phyloP scores from a whole-genome alignment of 2,329 filamentous ascomycete species.

The Beauveria medogensis region DNA sequence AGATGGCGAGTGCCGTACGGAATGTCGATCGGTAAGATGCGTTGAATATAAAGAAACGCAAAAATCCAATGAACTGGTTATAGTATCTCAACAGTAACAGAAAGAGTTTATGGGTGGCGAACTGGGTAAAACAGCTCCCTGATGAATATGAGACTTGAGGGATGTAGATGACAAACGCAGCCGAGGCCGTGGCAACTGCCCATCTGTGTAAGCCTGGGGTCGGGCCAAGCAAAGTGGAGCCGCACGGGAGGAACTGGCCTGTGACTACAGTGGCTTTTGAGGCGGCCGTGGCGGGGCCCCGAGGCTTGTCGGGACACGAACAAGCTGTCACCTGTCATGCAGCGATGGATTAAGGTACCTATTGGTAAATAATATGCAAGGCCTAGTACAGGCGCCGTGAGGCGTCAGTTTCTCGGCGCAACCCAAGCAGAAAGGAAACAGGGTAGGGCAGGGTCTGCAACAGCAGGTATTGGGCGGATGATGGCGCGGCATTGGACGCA shows the following conservation, averaged over 20 bases:
- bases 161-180: conserved; percentile 3
- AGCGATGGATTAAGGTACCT: too few species aligned
- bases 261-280: not conserved
- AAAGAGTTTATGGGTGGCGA: not conserved
- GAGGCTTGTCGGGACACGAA: not conserved
- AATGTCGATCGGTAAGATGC: not conserved
- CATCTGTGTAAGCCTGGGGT: not conserved
- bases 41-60: not conserved
- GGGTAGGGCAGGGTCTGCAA: too few species aligned
- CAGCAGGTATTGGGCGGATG: too few species aligned
- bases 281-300: not conserved
- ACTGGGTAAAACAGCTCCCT: not conserved
- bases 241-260: not conserved
- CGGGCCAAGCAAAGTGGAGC: not conserved
- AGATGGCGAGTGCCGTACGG: not conserved
- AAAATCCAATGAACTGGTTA: not conserved
- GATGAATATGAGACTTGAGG: not conserved
- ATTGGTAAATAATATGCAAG: too few species aligned
- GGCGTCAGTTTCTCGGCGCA: too few species aligned
- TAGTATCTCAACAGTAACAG: not conserved
- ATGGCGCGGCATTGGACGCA: too few species aligned
- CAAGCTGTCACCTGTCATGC: too few species aligned
- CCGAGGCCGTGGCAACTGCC: conserved; percentile 4
- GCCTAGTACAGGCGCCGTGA: too few species aligned
- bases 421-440: too few species aligned